Evolutionary conservation across 1,284 basidiomycete genomes (phyloP).

Genomic region (Irpex lacteus): DNA sequence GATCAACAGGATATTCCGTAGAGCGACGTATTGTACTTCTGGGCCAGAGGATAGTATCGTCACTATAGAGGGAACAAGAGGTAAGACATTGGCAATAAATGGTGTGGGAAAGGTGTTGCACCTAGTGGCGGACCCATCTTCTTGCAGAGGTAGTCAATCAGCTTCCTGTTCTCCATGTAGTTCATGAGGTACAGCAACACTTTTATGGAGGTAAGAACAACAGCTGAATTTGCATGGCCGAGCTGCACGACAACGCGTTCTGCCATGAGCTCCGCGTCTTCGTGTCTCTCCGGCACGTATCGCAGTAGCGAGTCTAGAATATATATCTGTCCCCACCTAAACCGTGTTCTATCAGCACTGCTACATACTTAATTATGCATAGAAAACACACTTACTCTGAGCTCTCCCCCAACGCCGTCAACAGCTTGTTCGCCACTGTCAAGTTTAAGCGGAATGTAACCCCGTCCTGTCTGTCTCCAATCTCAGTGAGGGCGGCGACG

Average conservation of each 20-base stretch:
- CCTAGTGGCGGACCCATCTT: conserved; percentile 97
- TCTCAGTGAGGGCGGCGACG: conserved; percentile 90
- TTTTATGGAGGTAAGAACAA: conserved; percentile 94
- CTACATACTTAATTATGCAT: conserved; percentile 4
- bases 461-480: conserved; percentile 86
- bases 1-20: conserved; percentile 95
- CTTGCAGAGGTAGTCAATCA: conserved; percentile 89
- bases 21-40: conserved; percentile 97
- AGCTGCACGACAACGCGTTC: conserved; percentile 92
- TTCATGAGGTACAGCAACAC: conserved; percentile 97
- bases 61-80: conserved; percentile 48
- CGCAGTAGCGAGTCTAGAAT: conserved; percentile 94
- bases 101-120: conserved; percentile 32
- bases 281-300: conserved; percentile 85
- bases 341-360: not conserved
- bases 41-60: conserved; percentile 94
- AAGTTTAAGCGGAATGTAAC: conserved; percentile 86
- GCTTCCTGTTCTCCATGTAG: conserved; percentile 89
- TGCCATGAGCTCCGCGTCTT: conserved; percentile 91
- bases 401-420: conserved; percentile 83
- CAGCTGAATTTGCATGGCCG: conserved; percentile 93
- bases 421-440: conserved; percentile 79
- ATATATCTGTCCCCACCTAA: conserved; percentile 98
- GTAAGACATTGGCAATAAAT: not conserved
- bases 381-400: conserved; percentile 69